phyloP scores from a whole-genome alignment of 805 yeast genomes.

The Candida germanica region DNA sequence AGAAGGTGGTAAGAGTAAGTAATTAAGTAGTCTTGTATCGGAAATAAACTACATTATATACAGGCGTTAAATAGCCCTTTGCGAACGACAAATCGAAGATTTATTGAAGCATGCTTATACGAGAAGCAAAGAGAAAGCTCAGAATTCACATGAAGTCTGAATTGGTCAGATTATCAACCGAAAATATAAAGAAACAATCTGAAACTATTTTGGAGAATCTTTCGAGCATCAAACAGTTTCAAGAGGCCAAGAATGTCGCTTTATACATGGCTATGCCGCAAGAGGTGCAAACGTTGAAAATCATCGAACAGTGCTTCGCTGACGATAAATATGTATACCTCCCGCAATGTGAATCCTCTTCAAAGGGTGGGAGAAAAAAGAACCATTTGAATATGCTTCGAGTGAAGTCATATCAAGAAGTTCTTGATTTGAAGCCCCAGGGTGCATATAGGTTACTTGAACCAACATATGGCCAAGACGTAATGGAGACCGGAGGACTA shows the following conservation, averaged over 20 bases:
- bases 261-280: conserved; percentile 75
- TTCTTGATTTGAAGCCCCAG: conserved; percentile 51
- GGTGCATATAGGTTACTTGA: conserved; percentile 70
- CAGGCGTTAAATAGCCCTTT: too few relatives aligned
- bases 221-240: conserved; percentile 32
- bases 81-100: too few relatives aligned
- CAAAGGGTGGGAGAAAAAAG: conserved; percentile 27
- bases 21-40: too few relatives aligned
- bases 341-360: conserved; percentile 48
- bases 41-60: too few relatives aligned
- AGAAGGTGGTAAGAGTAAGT: too few relatives aligned
- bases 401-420: conserved; percentile 40
- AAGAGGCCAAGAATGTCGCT: conserved; percentile 50
- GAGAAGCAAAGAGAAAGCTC: conserved; percentile 22
- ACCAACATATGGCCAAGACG: conserved; percentile 46
- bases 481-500: conserved; percentile 30
- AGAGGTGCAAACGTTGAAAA: conserved; percentile 60
- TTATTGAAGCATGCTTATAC: conserved; percentile 7
- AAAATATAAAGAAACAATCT: conserved; percentile 24
- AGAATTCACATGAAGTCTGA: conserved; percentile 23
- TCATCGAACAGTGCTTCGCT: conserved; percentile 52
- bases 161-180: conserved; percentile 16
- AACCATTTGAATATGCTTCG: conserved; percentile 55
- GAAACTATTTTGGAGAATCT: conserved; percentile 17
- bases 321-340: conserved; percentile 52